phyloP scores from a whole-genome alignment of 257 asterid species.

The Fraxinus excelsior region DNA sequence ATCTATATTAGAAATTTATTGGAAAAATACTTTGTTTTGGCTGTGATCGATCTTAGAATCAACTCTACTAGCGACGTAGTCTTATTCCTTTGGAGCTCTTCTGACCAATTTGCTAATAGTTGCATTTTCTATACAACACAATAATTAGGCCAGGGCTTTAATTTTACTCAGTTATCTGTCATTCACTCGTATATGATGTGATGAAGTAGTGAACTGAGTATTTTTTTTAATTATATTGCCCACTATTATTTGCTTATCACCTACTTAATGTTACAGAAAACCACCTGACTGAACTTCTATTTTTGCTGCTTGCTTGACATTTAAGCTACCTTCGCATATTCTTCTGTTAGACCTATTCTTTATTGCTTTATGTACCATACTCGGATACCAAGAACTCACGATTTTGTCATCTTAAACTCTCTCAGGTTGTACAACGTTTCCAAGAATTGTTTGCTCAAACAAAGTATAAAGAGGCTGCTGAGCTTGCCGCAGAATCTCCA shows the following conservation, averaged over 20 bases:
- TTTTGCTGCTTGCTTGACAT: background rate
- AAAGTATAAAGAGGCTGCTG: constrained; percentile 76
- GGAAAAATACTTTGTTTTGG: background rate
- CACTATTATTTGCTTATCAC: constrained; percentile 13
- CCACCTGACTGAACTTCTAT: background rate
- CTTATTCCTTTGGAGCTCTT: background rate
- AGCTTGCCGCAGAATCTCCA: constrained; percentile 82
- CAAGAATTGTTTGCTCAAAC: constrained; percentile 86
- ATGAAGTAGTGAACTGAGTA: background rate
- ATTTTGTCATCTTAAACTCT: constrained; percentile 12
- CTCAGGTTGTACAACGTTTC: constrained; percentile 92
- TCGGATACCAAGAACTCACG: background rate
- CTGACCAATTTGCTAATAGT: background rate
- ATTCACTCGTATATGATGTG: constrained; percentile 1
- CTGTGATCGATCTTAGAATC: background rate
- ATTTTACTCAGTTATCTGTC: background rate
- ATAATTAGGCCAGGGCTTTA: background rate
- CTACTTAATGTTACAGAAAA: background rate
- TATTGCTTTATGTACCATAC: constrained; percentile 6
- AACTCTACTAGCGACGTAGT: background rate
- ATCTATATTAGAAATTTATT: background rate
- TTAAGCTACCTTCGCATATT: background rate
- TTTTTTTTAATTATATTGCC: constrained; percentile 5
- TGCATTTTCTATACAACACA: background rate
- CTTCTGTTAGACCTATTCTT: background rate